Evolutionary conservation across 2,329 filamentous ascomycete genomes (phyloP), one percentile per base, ranked within the genome.

Genomic region (Blumeria hordei): DNA sequence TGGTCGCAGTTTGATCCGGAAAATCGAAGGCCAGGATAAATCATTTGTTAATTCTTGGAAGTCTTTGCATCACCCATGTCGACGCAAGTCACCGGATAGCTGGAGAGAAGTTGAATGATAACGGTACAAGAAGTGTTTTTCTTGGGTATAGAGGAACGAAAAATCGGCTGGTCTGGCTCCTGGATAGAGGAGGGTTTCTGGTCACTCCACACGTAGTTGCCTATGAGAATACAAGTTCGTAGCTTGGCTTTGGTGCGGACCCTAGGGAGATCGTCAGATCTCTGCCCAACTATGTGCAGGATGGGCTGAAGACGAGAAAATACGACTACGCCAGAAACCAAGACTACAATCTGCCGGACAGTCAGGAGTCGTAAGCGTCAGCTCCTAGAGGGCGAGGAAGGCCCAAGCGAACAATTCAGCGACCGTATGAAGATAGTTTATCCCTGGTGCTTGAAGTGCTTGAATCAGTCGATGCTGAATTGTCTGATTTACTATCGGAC

Each of bases 41-140:
- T 9, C 47, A 35, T 35, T 35, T 14, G 47, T 51, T 10, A n/a
- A 33, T 51, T 33, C 47, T 21, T 51, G 47, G 47, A 33, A 51
- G 8, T 14, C 14, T 51, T 11, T 51, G 47, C 28, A 51, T 51
- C 47, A 35, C 32, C 3, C 47, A 51, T 51, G 28, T 51, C 14
- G 47, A 51, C 14, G 47, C 47, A 51, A 51, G 28, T 35, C 47
- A 51, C 21, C 28, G 21, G 11, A 35, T 51, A 51, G 28, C 32
- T 35, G 28, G 47, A 6, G 47, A 51, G 32, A 47, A 51, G 14
- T 51, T n/a, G 28, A 9, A 51, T n/a, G 47, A 6, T 9, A 51
- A 51, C 28, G 47, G 47, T 33, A 51, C 47, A 35, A 51, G 47
- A 51, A 51, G 47, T 51, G 28, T 51, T n/a, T 51, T 51, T 51